A percentile compares a stretch with the other conserved stretches of the same genome.
Evolutionary conservation across 129 eudicot species (phyloP).

Genomic region (Escallonia rubra): DNA sequence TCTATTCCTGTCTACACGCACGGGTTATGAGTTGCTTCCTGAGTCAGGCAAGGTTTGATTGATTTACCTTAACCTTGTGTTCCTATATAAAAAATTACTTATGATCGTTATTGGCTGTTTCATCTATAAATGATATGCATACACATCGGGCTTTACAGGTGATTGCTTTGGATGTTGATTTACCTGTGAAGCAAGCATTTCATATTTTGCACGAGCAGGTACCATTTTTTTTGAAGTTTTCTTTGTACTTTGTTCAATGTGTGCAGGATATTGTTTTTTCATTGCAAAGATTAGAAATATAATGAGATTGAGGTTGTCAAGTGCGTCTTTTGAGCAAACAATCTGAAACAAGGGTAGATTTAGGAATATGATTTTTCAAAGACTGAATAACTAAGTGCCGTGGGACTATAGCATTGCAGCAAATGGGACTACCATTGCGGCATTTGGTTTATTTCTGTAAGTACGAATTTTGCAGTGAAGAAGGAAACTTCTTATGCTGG

Average conservation of each 20-base stretch:
- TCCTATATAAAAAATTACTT: neutral
- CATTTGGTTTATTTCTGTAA: too few relatives aligned
- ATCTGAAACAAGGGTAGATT: neutral
- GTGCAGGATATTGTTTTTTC: neutral
- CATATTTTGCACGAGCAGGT: constrained; percentile 97
- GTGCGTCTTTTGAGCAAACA: neutral
- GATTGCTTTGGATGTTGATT: constrained; percentile 78
- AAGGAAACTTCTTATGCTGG: neutral
- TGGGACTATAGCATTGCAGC: too few relatives aligned
- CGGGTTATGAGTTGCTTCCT: constrained; percentile 85
- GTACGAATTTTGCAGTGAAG: neutral
- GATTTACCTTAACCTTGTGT: constrained; percentile 1
- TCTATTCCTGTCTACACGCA: constrained; percentile 59
- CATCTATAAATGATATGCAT: neutral
- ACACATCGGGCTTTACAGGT: constrained; percentile 39
- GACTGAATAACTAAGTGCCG: neutral
- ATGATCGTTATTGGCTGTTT: neutral
- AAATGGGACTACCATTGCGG: too few relatives aligned
- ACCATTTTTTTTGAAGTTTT: constrained; percentile 3
- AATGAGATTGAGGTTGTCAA: too few relatives aligned
- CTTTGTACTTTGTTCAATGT: neutral
- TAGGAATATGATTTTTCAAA: neutral
- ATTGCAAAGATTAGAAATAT: too few relatives aligned
- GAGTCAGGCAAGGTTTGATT: constrained; percentile 85
- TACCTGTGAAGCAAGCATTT: constrained; percentile 95